Evolutionary conservation across 352 stramenopile genomes (phyloP).

Genomic region (Phytophthora multivora): DNA sequence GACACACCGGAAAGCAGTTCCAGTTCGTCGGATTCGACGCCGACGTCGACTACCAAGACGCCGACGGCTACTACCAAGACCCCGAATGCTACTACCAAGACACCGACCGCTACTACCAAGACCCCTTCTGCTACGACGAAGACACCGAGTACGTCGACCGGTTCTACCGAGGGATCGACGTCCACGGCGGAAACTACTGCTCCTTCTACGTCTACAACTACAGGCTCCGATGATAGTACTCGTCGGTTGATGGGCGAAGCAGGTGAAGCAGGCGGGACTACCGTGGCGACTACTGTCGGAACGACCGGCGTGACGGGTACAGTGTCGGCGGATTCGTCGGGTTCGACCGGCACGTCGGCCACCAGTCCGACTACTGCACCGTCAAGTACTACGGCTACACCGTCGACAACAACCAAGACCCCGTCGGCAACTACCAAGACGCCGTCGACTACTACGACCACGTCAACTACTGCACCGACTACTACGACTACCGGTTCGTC

Average conservation of each 20-base stretch:
- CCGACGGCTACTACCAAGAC: conserved; percentile 30
- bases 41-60: conserved; percentile 31
- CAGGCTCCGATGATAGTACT: conserved; percentile 10
- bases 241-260: conserved; percentile 25
- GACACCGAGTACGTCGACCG: conserved; percentile 21
- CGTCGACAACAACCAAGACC: conserved; percentile 10
- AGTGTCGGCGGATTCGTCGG: conserved; percentile 11
- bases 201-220: conserved; percentile 22
- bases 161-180: conserved; percentile 14
- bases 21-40: conserved; percentile 8
- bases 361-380: neutral
- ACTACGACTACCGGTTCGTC: conserved; percentile 19
- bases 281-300: conserved; percentile 4
- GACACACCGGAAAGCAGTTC: conserved; percentile 7
- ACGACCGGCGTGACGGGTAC: conserved; percentile 4
- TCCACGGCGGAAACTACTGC: conserved; percentile 27
- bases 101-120: conserved; percentile 29
- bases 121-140: conserved; percentile 18
- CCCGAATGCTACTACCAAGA: conserved; percentile 23
- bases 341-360: conserved; percentile 1
- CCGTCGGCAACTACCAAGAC: conserved; percentile 16
- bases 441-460: conserved; percentile 1
- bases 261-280: conserved; percentile 20
- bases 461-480: conserved; percentile 10
- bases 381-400: conserved; percentile 19